phyloP scores from a whole-genome alignment of 208 protist species.

The Trypanosoma theileri region DNA sequence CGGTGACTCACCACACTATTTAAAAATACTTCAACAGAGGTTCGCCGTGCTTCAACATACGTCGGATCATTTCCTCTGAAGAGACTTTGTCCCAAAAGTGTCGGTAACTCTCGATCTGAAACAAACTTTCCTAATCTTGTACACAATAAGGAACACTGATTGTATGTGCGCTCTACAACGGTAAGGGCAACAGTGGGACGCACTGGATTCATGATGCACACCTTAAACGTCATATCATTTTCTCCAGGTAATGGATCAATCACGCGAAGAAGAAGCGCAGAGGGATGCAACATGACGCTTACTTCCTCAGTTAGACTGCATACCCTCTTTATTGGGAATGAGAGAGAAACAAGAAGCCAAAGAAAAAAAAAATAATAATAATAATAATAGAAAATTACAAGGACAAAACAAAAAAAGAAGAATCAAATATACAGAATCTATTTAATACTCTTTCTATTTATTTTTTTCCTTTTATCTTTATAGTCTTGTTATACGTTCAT shows the following conservation, averaged over 20 bases:
- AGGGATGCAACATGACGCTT: neutral
- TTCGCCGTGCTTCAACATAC: neutral
- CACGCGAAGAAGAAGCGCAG: neutral
- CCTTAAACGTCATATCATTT: neutral
- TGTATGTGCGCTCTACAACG: neutral
- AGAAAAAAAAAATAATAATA: constrained; percentile 24
- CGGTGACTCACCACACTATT: neutral
- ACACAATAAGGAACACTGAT: neutral
- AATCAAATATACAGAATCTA: neutral
- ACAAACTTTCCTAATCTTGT: neutral
- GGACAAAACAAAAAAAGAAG: constrained; percentile 1
- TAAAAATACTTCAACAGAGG: constrained; percentile 1
- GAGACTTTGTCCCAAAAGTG: no score
- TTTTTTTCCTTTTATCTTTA: no score
- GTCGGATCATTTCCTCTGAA: neutral
- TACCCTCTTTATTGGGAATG: no score
- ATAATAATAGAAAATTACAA: constrained; percentile 22
- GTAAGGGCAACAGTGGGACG: neutral
- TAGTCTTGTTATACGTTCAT: no score
- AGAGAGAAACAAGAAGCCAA: neutral
- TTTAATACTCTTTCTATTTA: no score
- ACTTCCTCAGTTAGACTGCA: neutral
- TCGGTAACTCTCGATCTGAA: neutral
- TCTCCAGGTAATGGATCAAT: constrained; percentile 1
- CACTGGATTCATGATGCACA: constrained; percentile 2